Conservation (phyloP, 805 yeast species). For the Candida arabinofermentans region DNA sequence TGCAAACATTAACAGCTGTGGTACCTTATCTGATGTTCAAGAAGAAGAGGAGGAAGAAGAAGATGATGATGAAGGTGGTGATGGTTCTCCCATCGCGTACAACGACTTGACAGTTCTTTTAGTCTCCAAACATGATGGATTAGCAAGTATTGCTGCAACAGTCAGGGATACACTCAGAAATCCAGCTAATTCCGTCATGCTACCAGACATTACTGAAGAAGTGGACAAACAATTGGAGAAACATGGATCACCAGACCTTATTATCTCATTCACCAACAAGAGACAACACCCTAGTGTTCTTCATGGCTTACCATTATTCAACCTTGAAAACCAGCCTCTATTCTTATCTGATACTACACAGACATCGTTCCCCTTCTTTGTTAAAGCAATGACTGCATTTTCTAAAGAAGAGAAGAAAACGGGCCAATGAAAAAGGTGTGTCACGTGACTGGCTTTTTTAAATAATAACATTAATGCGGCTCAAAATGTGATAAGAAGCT, state of each 20-base stretch:
- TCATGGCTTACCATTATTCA: constrained; percentile 19
- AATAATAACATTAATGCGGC: too few species aligned
- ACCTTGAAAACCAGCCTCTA: constrained; percentile 9
- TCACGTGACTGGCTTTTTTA: too few species aligned
- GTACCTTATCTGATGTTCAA: neutral
- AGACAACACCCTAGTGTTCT: constrained; percentile 8
- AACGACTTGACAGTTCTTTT: neutral
- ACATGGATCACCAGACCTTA: neutral
- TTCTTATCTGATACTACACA: constrained; percentile 5
- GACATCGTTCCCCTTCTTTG: constrained; percentile 14
- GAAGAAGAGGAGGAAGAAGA: neutral
- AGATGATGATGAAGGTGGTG: neutral
- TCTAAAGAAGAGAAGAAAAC: constrained; percentile 1
- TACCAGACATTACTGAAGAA: neutral
- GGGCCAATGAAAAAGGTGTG: too few species aligned
- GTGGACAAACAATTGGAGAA: neutral
- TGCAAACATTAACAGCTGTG: neutral
- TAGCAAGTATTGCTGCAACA: neutral
- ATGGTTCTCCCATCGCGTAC: too few species aligned
- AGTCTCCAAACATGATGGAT: neutral
- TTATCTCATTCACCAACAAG: neutral
- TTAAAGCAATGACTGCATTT: constrained; percentile 5
- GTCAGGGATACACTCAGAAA: neutral
- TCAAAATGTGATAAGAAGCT: neutral
- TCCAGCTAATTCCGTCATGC: neutral